phyloP scores from a whole-genome alignment of 139 green algal species.

The Picochlorum costavermella region DNA sequence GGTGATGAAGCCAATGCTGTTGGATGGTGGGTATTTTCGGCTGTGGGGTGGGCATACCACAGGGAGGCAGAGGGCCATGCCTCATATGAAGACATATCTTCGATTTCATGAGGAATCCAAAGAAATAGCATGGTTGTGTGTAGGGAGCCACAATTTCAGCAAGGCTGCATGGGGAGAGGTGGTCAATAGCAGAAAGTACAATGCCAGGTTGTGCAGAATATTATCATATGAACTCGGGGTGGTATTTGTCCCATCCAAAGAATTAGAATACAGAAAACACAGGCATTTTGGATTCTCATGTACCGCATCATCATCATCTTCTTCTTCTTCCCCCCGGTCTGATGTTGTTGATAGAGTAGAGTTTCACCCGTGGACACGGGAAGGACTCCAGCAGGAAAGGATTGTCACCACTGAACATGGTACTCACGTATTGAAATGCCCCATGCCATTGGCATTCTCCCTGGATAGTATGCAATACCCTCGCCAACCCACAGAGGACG shows the following conservation, averaged over 20 bases:
- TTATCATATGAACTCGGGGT: conserved; percentile 72
- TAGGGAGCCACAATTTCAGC: conserved; percentile 67
- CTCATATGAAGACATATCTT: conserved; percentile 73
- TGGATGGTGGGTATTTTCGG: conserved; percentile 19
- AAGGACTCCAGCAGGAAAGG: too few species aligned
- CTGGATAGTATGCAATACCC: too few species aligned
- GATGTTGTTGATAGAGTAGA: neutral
- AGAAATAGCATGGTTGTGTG: conserved; percentile 54
- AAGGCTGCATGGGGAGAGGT: conserved; percentile 78
- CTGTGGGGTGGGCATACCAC: conserved; percentile 39
- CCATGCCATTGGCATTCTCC: too few species aligned
- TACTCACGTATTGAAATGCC: too few species aligned
- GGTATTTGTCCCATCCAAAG: conserved; percentile 46
- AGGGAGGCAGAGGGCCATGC: conserved; percentile 58
- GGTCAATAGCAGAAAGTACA: conserved; percentile 37
- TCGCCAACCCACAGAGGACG: too few species aligned
- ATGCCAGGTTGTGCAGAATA: conserved; percentile 38
- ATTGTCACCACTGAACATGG: too few species aligned
- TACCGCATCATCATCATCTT: neutral
- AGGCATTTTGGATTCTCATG: conserved; percentile 17
- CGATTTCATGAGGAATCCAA: conserved; percentile 14
- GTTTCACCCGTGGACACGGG: neutral
- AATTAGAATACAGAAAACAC: conserved; percentile 34
- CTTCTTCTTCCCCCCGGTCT: neutral
- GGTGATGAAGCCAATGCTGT: conserved; percentile 58